A percentile compares a stretch with the other conserved stretches of the same genome.
phyloP scores from a whole-genome alignment of 108 stramenopile genomes.

The Nitzschia inconspicua region DNA sequence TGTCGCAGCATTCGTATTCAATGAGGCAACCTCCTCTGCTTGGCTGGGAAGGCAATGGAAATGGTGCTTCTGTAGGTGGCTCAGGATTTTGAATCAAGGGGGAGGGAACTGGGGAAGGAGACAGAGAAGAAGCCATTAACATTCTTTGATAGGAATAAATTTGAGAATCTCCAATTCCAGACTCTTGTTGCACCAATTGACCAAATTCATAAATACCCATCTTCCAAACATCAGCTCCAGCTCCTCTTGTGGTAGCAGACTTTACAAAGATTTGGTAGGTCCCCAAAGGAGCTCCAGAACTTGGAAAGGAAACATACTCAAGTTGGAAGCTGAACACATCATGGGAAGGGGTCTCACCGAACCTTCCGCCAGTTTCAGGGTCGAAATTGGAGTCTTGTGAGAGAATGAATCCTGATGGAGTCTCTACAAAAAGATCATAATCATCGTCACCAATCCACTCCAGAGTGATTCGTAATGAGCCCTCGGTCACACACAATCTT shows the following conservation, averaged over 20 bases:
- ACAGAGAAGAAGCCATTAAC: too few species aligned
- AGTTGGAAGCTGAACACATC: slow-evolving; percentile 24
- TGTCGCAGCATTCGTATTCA: slow-evolving; percentile 22
- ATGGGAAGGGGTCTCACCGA: slow-evolving; percentile 6
- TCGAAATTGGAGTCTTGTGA: slow-evolving; percentile 5
- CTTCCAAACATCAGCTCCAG: slow-evolving; percentile 27
- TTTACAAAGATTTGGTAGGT: slow-evolving; percentile 10
- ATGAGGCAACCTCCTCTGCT: too few species aligned
- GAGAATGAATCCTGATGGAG: slow-evolving; percentile 6
- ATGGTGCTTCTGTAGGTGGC: too few species aligned
- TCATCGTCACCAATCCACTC: slow-evolving; percentile 31
- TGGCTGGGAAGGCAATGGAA: too few species aligned
- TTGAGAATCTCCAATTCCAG: slow-evolving; percentile 27
- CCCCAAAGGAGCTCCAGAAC: slow-evolving; percentile 4
- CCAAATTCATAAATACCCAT: slow-evolving; percentile 26
- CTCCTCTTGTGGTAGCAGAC: slow-evolving; percentile 1
- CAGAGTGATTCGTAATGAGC: slow-evolving; percentile 23
- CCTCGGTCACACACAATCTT: slow-evolving; percentile 28
- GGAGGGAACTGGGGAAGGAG: too few species aligned
- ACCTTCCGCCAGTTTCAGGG: slow-evolving; percentile 13
- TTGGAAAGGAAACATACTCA: slow-evolving; percentile 20
- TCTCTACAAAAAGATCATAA: slow-evolving; percentile 14
- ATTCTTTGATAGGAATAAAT: slow-evolving; percentile 16
- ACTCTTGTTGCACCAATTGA: slow-evolving; percentile 1
- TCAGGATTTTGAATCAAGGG: too few species aligned